A percentile compares a stretch with the other conserved stretches of the same genome.
Evolutionary conservation across 306 rosid species (phyloP).

Genomic region (Calophaca sinica): DNA sequence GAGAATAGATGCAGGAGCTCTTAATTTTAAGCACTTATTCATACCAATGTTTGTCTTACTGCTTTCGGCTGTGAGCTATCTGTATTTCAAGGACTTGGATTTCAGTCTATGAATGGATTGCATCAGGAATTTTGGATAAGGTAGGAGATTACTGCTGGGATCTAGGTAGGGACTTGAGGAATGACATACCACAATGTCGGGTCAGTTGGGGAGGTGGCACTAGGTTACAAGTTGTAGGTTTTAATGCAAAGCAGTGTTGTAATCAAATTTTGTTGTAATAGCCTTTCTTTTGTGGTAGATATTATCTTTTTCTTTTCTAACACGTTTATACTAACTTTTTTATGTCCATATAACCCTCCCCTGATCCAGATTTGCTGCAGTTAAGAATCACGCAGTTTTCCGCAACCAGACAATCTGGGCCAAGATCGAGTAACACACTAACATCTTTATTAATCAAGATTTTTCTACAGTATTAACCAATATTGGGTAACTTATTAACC

Average conservation of each 20-base stretch:
- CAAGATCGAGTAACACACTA: no score
- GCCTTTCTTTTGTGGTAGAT: neutral
- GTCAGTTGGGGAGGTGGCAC: constrained; percentile 4
- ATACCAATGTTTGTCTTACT: constrained; percentile 59
- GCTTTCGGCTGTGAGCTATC: constrained; percentile 56
- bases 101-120: constrained; percentile 23
- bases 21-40: constrained; percentile 59
- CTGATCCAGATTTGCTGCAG: no score
- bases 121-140: constrained; percentile 13
- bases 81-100: constrained; percentile 48
- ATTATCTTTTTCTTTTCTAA: neutral
- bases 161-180: constrained; percentile 6
- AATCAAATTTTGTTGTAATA: constrained; percentile 39
- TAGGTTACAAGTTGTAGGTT: constrained; percentile 37
- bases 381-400: no score
- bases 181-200: neutral
- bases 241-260: constrained; percentile 26
- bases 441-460: no score
- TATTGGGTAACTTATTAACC: no score
- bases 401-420: no score
- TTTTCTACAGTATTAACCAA: no score
- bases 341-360: neutral
- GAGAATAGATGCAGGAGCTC: constrained; percentile 81
- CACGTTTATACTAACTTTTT: constrained; percentile 1
- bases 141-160: neutral